Base-by-base conservation (phyloP, 2,329 filamentous ascomycete genomes). In the Pseudogymnoascus sp. region DNA sequence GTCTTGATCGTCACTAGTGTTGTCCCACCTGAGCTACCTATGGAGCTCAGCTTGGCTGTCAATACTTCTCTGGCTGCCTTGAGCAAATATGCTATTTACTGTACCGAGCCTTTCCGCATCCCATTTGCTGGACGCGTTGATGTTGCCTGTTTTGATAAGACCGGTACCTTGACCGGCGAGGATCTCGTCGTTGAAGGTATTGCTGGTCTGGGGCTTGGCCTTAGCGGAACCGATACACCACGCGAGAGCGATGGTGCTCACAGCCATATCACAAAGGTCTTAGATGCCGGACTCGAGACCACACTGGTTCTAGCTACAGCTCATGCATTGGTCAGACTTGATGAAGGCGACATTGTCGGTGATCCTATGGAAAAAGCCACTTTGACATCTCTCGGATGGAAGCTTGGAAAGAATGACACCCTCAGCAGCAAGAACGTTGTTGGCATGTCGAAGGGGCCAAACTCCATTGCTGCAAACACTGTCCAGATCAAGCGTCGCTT, bases 361-460 rank as follows among this genome's bases (percentile, higher is more conserved):
- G 95, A 99, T 72, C 95, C 95, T 2, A 99, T 99, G 95, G 95
- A 99, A 74, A 98, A 98, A 78, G 95, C 95, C 50, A 98, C 95
- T 1, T 80, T 99, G 28, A 81, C 83, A 59, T 92, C 93, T 63
- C 86, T 99, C 10, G 93, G 93, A 62, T 99, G 95, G 95, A 87
- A 84, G 63, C 83, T 99, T n/a, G 93, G 93, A 59, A 89, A 86
- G 71, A 95, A 96, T 68, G 93, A 99, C 71, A 87, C 84, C 33
- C 83, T 99, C 14, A 86, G 86, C 28, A 89, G 86, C 75, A 92
- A 90, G 73, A 75, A 80, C 10, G 73, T 77, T 2, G 73, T 78
- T 12, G 74, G 78, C 22, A 74, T 79, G 8, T 74, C 78, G n/a
- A 76, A 75, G 40, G 74, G 74, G 61, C 77, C 77, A 12, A 73